phyloP scores from a whole-genome alignment of 1,284 basidiomycete species.

The Microbotryum intermedium region DNA sequence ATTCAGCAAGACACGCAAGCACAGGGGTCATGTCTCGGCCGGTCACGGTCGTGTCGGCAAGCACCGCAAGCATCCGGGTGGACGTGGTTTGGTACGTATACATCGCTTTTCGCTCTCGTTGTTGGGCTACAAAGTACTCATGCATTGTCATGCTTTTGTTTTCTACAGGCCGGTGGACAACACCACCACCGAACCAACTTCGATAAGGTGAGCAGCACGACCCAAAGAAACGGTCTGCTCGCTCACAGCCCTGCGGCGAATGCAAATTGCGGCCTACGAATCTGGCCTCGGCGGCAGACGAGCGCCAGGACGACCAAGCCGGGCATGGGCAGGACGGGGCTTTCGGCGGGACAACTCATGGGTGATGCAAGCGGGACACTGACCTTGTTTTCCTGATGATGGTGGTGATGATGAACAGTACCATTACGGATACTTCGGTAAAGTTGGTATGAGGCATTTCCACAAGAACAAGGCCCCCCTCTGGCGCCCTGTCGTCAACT shows the following conservation, averaged over 20 bases:
- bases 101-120: neutral
- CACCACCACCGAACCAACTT: conserved; percentile 85
- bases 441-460: conserved; percentile 90
- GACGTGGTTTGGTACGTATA: conserved; percentile 73
- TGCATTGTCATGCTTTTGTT: too few relatives aligned
- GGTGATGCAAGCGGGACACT: too few relatives aligned
- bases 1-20: conserved; percentile 59
- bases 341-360: too few relatives aligned
- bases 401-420: conserved; percentile 47
- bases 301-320: too few relatives aligned
- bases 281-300: too few relatives aligned
- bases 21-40: conserved; percentile 95
- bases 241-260: too few relatives aligned
- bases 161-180: conserved; percentile 75
- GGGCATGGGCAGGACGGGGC: too few relatives aligned
- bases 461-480: conserved; percentile 84
- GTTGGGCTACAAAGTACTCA: too few relatives aligned
- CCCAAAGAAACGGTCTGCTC: too few relatives aligned
- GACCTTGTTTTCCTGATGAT: too few relatives aligned
- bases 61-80: conserved; percentile 99
- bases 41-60: conserved; percentile 99
- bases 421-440: conserved; percentile 99
- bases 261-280: too few relatives aligned
- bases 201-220: conserved; percentile 35
- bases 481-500: conserved; percentile 92